phyloP scores from a whole-genome alignment of 768 basidiomycete species.

The Boletus rex-veris region DNA sequence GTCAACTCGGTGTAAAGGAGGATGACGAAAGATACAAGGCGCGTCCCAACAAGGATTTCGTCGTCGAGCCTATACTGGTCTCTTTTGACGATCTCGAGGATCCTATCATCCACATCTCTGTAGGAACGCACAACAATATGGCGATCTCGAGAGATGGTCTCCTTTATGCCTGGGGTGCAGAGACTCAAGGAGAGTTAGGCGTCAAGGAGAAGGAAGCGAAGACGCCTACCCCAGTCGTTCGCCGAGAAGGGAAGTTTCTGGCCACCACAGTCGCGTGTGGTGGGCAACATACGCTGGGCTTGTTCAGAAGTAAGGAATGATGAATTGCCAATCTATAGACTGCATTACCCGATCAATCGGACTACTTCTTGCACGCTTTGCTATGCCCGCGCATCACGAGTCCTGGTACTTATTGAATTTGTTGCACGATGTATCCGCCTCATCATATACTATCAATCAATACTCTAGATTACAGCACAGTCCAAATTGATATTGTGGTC shows the following conservation, averaged over 20 bases:
- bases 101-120: slow-evolving; percentile 60
- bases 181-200: slow-evolving; percentile 74
- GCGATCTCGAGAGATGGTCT: slow-evolving; percentile 66
- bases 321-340: slow-evolving; percentile 5
- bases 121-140: slow-evolving; percentile 70
- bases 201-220: slow-evolving; percentile 56
- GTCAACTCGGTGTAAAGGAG: slow-evolving; percentile 73
- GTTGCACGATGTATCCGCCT: slow-evolving; percentile 14
- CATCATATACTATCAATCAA: slow-evolving; percentile 12
- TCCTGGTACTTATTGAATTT: slow-evolving; percentile 16
- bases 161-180: slow-evolving; percentile 75
- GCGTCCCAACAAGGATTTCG: slow-evolving; percentile 51
- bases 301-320: slow-evolving; percentile 60
- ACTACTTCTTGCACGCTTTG: slow-evolving; percentile 16
- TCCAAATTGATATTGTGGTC: background rate
- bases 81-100: slow-evolving; percentile 62
- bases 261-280: slow-evolving; percentile 58
- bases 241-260: slow-evolving; percentile 63
- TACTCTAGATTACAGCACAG: slow-evolving; percentile 5
- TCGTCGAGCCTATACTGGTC: slow-evolving; percentile 63
- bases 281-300: slow-evolving; percentile 73
- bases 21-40: slow-evolving; percentile 66
- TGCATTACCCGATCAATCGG: slow-evolving; percentile 16
- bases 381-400: slow-evolving; percentile 17
- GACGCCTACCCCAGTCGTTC: slow-evolving; percentile 65